Base-by-base conservation (phyloP, 768 basidiomycete species). In the Russula sp. region DNA sequence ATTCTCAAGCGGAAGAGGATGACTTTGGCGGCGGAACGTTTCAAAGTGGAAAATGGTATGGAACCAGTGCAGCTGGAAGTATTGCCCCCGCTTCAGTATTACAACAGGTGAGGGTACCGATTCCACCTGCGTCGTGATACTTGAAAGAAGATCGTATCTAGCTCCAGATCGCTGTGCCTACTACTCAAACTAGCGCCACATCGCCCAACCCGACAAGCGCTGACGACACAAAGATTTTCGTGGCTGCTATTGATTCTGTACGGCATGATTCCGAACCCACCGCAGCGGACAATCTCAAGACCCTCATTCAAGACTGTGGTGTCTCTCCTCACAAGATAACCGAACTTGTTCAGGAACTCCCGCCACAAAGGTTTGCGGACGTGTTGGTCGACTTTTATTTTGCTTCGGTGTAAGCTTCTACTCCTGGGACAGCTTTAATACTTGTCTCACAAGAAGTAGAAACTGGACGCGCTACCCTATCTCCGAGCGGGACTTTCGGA, bases 391-490 rank as follows among this genome's bases (percentile, higher is more conserved):
- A 94, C 71, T 87, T 90, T 73, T 95, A 92, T 69, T 93, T 92
- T 72, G 74, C 76, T 34, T 78, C 84, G 14, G 83, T 92, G 90
- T 91, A 71, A 69, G 86, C 73, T 16, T 13, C 34, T 60, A 38
- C 13, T 44, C 36, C 56, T 44, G 57, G 57, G 61, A 63, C 42
- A 49, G 49, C 8, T 5, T 18, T 53, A 13, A 36, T 65, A 40
- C 53, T 59, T 62, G 53, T 69, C 61, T 64, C 63, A 52, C 67
- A 60, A 28, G 8, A 62, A 50, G 62, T 51, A 92, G 94, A 73
- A 96, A 97, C 71, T 94, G 92, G 86, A 93, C 93, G 24, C 85
- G 94, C 48, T 96, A 96, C 76, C 94, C 94, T 55, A 81, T 96
- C 18, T 91, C 90, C 32, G 94, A 95, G 69, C 80, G 80, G 56